phyloP scores from a whole-genome alignment of 345 rosid species.

The Firmiana major region DNA sequence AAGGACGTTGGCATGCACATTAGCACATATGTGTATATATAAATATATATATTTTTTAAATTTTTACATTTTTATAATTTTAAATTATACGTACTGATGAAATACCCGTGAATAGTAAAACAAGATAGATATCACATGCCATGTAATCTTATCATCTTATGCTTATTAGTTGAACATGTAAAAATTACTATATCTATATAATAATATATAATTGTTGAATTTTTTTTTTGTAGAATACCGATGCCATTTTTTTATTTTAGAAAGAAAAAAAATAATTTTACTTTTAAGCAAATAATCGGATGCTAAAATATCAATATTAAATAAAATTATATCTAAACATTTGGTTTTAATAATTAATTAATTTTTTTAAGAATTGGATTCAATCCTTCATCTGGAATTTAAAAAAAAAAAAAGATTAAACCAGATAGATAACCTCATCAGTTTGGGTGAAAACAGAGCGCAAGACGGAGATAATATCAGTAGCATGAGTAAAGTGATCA shows the following conservation, averaged over 20 bases:
- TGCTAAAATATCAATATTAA: too few species aligned
- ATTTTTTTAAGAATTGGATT: too few species aligned
- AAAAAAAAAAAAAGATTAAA: too few species aligned
- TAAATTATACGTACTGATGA: neutral
- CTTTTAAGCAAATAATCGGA: too few species aligned
- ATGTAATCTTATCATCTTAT: neutral
- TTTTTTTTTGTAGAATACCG: too few species aligned
- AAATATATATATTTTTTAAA: neutral
- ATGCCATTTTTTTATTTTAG: neutral
- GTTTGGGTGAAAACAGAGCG: constrained; percentile 74
- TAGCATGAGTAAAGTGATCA: constrained; percentile 59
- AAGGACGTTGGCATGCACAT: neutral
- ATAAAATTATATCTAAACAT: neutral
- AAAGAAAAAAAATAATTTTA: too few species aligned
- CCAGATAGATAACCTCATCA: constrained; percentile 39
- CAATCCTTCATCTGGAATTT: too few species aligned
- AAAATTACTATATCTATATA: neutral
- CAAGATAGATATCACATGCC: constrained; percentile 2
- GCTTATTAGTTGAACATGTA: neutral
- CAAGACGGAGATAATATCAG: constrained; percentile 69
- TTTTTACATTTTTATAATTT: neutral
- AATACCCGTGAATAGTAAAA: constrained; percentile 32
- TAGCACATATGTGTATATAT: too few species aligned
- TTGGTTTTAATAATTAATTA: too few species aligned
- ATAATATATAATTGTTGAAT: too few species aligned